Conservation (phyloP, 441 rosid species). For the Metrosideros polymorpha region DNA sequence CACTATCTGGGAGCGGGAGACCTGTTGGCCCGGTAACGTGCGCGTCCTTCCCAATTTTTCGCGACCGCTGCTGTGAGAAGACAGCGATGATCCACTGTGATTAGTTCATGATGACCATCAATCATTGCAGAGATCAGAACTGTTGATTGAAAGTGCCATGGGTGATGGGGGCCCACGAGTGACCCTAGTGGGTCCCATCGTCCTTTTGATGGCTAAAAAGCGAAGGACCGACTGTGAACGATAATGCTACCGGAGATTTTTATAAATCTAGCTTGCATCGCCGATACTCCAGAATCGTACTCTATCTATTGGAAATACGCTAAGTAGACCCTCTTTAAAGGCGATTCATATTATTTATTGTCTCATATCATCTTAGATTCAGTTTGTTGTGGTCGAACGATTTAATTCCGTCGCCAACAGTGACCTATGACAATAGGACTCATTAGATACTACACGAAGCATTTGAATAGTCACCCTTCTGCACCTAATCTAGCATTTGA, state of each 20-base stretch:
- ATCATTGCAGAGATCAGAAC: neutral
- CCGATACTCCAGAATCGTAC: neutral
- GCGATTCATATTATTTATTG: neutral
- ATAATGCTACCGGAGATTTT: neutral
- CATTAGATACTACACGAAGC: neutral
- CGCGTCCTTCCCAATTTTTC: neutral
- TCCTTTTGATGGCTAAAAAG: neutral
- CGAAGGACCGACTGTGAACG: accelerated
- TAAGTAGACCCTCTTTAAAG: neutral
- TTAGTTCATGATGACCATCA: neutral
- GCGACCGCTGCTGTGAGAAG: neutral
- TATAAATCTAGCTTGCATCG: accelerated
- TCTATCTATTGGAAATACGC: neutral
- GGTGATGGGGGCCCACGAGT: neutral
- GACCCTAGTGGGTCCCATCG: accelerated
- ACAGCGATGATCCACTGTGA: neutral
- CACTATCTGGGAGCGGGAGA: neutral
- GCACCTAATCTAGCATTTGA: neutral
- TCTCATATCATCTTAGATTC: neutral
- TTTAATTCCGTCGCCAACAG: neutral
- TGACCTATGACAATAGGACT: neutral
- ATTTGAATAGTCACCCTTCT: accelerated
- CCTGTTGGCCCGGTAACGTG: neutral
- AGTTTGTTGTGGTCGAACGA: neutral
- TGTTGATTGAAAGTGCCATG: neutral